Evolutionary conservation across 1,139 yeast species (phyloP).

Genomic region (Tardiomyces digboiensis): DNA sequence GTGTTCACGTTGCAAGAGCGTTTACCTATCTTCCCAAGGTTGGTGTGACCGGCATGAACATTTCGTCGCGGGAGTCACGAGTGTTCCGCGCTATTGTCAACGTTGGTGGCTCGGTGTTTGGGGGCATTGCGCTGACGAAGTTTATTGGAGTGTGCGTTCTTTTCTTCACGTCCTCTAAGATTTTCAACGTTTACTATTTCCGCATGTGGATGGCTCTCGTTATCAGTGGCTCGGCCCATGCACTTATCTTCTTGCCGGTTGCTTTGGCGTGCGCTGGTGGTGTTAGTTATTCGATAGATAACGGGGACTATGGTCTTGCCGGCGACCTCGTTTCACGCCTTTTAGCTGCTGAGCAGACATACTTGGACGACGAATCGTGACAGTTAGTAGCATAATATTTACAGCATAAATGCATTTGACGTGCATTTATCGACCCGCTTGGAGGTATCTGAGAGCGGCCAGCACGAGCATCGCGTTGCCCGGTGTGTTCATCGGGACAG

Average conservation of each 20-base stretch:
- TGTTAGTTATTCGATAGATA: slow-evolving; percentile 32
- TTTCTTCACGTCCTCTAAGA: slow-evolving; percentile 78
- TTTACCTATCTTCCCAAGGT: slow-evolving; percentile 46
- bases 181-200: slow-evolving; percentile 86
- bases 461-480: not conserved
- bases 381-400: not conserved
- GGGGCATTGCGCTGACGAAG: slow-evolving; percentile 83
- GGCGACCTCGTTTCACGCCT: slow-evolving; percentile 22
- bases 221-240: slow-evolving; percentile 65
- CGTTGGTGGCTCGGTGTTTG: slow-evolving; percentile 81
- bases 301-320: slow-evolving; percentile 23
- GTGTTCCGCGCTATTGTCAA: slow-evolving; percentile 55
- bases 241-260: slow-evolving; percentile 71
- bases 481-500: not conserved
- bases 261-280: slow-evolving; percentile 60
- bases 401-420: too few relatives aligned
- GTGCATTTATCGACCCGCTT: too few relatives aligned
- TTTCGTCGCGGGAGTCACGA: slow-evolving; percentile 26
- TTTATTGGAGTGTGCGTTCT: slow-evolving; percentile 79
- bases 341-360: slow-evolving; percentile 2
- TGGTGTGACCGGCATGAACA: slow-evolving; percentile 31
- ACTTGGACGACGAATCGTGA: slow-evolving; percentile 5
- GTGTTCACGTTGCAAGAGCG: slow-evolving; percentile 78
- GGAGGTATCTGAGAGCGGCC: not conserved
- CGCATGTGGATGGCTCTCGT: slow-evolving; percentile 92